Evolutionary conservation across 2,329 filamentous ascomycete species (phyloP).

Genomic region (Geoglossum cookeanum): DNA sequence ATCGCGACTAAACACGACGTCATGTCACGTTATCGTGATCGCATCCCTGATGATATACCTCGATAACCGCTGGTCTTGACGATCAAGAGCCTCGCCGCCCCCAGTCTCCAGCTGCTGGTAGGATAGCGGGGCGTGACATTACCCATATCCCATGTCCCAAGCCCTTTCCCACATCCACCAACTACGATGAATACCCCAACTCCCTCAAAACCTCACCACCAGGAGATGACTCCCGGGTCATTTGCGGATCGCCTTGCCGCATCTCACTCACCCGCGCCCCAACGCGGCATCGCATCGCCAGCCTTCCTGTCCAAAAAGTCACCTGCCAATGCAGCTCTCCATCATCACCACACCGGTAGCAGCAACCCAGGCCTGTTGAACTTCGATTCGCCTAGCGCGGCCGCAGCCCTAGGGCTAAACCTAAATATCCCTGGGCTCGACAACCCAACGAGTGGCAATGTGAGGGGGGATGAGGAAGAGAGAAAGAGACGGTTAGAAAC

Average conservation of each 20-base stretch:
- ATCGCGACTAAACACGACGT: neutral
- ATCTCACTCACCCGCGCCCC: conserved; percentile 1
- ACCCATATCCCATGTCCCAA: neutral
- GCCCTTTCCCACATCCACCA: neutral
- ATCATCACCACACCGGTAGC: conserved; percentile 4
- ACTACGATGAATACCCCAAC: neutral
- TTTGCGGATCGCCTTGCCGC: conserved; percentile 3
- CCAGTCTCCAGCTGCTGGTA: neutral
- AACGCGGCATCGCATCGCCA: conserved; percentile 1
- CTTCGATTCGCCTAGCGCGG: conserved; percentile 45
- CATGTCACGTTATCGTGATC: neutral
- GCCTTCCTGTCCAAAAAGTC: conserved; percentile 4
- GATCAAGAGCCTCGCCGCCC: neutral
- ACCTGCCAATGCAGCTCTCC: conserved; percentile 2
- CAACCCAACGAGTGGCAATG: conserved; percentile 3
- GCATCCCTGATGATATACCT: neutral
- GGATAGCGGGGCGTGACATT: neutral
- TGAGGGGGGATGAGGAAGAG: conserved; percentile 30
- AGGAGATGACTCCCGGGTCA: conserved; percentile 4
- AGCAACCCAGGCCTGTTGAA: conserved; percentile 21
- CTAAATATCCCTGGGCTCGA: conserved; percentile 32
- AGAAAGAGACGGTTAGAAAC: conserved; percentile 32
- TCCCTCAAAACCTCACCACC: neutral
- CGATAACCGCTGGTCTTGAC: neutral
- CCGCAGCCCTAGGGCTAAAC: conserved; percentile 38